These are phyloP conservation scores for Penstemon eatonii DNA, from an alignment of 257 asterid species.

Conservation along the genomic window DNA sequence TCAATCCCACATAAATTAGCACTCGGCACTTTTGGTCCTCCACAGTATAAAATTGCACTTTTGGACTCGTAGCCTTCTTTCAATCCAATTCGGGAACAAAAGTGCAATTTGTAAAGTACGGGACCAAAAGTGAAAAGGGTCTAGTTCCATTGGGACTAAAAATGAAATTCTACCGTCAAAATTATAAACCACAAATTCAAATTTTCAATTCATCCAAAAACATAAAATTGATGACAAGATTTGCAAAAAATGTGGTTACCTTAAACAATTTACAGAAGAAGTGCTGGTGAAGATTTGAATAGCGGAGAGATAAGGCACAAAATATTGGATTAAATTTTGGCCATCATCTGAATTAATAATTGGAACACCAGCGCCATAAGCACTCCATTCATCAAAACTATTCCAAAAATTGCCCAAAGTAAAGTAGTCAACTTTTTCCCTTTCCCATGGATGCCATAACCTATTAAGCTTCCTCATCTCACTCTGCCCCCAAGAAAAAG, in stretches of 20 bases:
- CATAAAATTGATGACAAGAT: background rate
- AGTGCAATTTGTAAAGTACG: too few relatives aligned
- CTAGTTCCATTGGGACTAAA: too few relatives aligned
- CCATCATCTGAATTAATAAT: constrained; percentile 56
- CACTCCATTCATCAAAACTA: constrained; percentile 88
- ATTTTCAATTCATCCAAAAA: background rate
- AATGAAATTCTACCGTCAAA: too few relatives aligned
- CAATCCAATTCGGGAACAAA: too few relatives aligned
- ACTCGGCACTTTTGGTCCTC: too few relatives aligned
- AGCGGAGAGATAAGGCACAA: constrained; percentile 94
- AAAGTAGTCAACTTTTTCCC: constrained; percentile 81
- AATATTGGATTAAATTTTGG: constrained; percentile 71
- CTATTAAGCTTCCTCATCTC: constrained; percentile 76
- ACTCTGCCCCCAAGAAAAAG: constrained; percentile 39
- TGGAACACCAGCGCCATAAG: constrained; percentile 91
- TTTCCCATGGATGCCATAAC: constrained; percentile 97
- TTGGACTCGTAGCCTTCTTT: too few relatives aligned
- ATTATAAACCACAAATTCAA: too few relatives aligned
- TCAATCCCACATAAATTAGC: too few relatives aligned
- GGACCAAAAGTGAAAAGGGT: too few relatives aligned
- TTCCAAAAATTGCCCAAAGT: constrained; percentile 86
- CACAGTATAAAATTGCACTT: too few relatives aligned
- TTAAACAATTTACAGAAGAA: constrained; percentile 61
- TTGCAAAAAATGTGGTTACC: constrained; percentile 45
- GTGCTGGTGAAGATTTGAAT: constrained; percentile 87